Base-by-base conservation (phyloP, 2,329 filamentous ascomycete genomes). In the Calonectria pauciramosa region DNA sequence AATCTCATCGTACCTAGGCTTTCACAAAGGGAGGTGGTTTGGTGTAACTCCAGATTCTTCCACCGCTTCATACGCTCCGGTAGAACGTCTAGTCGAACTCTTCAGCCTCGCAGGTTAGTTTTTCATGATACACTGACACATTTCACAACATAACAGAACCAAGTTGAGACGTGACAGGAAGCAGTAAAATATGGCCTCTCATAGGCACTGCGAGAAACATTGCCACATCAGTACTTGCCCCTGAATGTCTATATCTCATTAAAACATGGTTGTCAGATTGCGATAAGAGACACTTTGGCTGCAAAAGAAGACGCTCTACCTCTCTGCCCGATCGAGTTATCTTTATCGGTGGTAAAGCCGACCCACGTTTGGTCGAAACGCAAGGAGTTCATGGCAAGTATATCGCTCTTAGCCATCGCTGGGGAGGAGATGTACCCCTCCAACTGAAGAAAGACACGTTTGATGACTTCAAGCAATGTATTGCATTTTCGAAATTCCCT, bases 401-500 rank as follows among this genome's bases (percentile, higher is more conserved):
- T 11, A 51, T 51, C 26, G 23, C 49, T 26, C 59, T 77, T 2
- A 75, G 73, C 20, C 71, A 77, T 49, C 59, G 75, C 23, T 77
- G 71, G 71, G 73, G 71, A 28, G 59, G 44, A 30, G 47, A 70
- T 10, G 68, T 73, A 18, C 38, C 66, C 5, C 64, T 75, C n/a
- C 44, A 73, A 34, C 28, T 73, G 16, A 60, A 41, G 63, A 36
- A 66, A 47, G 49, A 28, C n/a, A 66, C 52, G 11, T n/a, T 70
- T 1, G 30, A 65, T 1, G 60, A 70, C 2, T 71, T 68, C 6
- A 56, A 69, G 26, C 11, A 36, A 14, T 26, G 63, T 14, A 75
- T 75, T 28, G 28, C 59, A 3, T 47, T 72, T 26, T 32, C 54
- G 1, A 20, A 41, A 2, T 71, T 79, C 6, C 76, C 76, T 1